Conservation (phyloP, 495 filamentous ascomycete species). For the Parathielavia appendiculata region DNA sequence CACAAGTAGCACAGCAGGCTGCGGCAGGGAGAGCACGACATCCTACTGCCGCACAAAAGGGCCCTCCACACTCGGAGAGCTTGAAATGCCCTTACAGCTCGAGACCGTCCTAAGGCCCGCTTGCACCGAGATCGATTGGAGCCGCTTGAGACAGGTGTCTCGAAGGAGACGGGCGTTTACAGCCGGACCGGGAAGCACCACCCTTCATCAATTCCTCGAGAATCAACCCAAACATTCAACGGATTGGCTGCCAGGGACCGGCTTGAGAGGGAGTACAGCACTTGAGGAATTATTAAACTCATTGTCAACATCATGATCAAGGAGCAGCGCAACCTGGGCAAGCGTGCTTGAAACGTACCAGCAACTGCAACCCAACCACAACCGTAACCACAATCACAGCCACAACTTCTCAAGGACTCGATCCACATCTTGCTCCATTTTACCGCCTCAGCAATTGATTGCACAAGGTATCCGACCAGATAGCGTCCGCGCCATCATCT, state of each 20-base stretch:
- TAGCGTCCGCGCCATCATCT: not conserved
- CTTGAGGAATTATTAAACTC: constrained; percentile 1
- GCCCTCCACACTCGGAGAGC: constrained; percentile 6
- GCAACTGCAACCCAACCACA: not conserved
- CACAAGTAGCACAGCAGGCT: constrained; percentile 9
- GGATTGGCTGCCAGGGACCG: not conserved
- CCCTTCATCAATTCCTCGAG: constrained; percentile 15
- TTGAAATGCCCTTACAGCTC: not conserved
- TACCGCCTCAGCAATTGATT: not conserved
- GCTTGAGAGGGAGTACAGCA: constrained; percentile 2
- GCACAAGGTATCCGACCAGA: too few relatives aligned
- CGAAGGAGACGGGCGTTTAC: constrained; percentile 12
- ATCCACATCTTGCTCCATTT: constrained; percentile 4
- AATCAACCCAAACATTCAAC: constrained; percentile 1
- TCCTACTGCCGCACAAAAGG: constrained; percentile 5
- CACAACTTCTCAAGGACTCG: constrained; percentile 3
- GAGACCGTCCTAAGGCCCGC: constrained; percentile 1
- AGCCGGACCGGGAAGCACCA: constrained; percentile 13
- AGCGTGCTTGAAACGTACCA: not conserved
- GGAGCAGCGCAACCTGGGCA: not conserved
- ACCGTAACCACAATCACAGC: not conserved
- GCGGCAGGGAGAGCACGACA: constrained; percentile 11
- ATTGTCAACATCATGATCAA: not conserved
- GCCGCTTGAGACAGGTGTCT: constrained; percentile 18
- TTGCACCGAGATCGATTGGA: constrained; percentile 9